Percentiles rank a stretch among this genome's conserved stretches.
phyloP scores from a whole-genome alignment of 164 flowering plant genomes.

The Protea cynaroides region DNA sequence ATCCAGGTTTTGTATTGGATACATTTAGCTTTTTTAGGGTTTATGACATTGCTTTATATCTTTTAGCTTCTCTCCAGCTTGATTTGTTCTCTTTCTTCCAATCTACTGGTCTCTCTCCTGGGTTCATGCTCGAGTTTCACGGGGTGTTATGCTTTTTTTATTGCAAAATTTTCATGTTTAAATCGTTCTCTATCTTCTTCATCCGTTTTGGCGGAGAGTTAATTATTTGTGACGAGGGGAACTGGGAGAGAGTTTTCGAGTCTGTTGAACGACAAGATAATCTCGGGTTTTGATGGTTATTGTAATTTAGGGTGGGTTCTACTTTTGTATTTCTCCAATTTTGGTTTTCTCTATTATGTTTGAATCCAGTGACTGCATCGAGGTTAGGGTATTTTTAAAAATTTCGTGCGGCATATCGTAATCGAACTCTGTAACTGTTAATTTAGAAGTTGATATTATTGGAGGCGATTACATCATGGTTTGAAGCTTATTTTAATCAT shows the following conservation, averaged over 20 bases:
- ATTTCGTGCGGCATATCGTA: background rate
- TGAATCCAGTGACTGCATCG: conserved; percentile 3
- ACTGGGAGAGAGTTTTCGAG: no score
- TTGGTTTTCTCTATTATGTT: background rate
- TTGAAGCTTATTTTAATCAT: background rate
- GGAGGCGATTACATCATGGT: background rate
- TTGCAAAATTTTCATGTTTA: no score
- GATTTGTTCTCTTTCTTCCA: conserved; percentile 7
- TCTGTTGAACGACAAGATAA: background rate
- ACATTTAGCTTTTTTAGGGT: conserved; percentile 20
- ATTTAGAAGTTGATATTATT: background rate
- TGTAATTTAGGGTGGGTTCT: background rate
- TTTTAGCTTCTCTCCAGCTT: conserved; percentile 10
- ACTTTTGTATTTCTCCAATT: background rate
- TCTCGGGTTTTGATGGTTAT: conserved; percentile 6
- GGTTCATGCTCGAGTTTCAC: conserved; percentile 5
- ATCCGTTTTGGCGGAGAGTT: background rate
- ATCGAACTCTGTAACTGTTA: background rate
- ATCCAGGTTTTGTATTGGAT: conserved; percentile 34
- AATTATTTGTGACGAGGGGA: no score
- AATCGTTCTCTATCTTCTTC: no score
- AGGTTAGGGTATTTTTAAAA: background rate
- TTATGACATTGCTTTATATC: conserved; percentile 8
- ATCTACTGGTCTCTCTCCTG: conserved; percentile 17
- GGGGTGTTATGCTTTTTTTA: no score